Evolutionary conservation across 345 rosid genomes (phyloP), one percentile per base, ranked within the genome.

Genomic region (Nephelium lappaceum): DNA sequence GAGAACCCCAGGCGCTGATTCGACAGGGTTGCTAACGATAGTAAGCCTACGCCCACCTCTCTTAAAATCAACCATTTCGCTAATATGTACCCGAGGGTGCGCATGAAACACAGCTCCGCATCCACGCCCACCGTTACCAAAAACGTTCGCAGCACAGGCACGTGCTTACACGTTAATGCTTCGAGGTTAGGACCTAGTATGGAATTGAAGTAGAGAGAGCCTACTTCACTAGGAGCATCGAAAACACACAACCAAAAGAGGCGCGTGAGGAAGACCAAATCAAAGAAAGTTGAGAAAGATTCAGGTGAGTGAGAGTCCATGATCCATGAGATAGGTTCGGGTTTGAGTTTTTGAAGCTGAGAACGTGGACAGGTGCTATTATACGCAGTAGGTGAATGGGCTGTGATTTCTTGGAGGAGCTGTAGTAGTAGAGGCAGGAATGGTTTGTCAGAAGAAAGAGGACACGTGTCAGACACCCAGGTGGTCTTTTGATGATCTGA

Each of bases 261-360:
- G 76, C 93, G 97, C 39, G 83, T 86, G 66, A 93, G 83, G 74
- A 95, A 83, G 16, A 93, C 84, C 31, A 93, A 70, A 72, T 85
- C 85, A 78, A 95, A 95, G 84, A 93, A 90, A 38, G 85, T 83
- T 2, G 98, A 93, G 67, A 95, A 87, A 0, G 97, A 91, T 49
- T 93, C 98, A 0, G 90, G 88, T 1, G 98, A 84, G 84, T 95
- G 95, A 74, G 95, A 85, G 68, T 90, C 92, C 91, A 95, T 87
- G 76, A 95, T 85, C 98, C 98, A 93, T 25, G 86, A 73, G 63
- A 93, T 71, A 4, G 95, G 92, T 25, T 89, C 93, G 39, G 95
- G 87, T 79, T 86, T 88, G 73, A 95, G 85, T 57, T 84, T 87
- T 5, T 84, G 91, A 61, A 85, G 86, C 80, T 87, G 88, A 3